These are phyloP conservation scores for Coniochaeta ligniaria DNA, from an alignment of 2,329 filamentous ascomycete species.

Conservation along the genomic window DNA sequence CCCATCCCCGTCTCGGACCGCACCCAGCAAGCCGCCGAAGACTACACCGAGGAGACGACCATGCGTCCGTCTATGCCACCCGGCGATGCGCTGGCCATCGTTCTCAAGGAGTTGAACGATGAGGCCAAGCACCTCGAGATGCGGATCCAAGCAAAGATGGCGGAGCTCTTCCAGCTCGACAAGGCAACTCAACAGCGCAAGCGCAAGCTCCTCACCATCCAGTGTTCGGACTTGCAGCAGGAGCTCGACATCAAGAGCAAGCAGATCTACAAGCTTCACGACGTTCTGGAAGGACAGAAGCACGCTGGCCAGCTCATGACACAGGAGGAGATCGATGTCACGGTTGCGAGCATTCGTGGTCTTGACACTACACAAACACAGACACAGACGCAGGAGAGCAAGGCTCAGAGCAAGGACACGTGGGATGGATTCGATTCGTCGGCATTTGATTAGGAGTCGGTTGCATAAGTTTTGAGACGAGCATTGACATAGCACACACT, in stretches of 20 bases:
- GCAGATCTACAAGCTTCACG: conserved; percentile 76
- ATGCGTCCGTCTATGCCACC: conserved; percentile 64
- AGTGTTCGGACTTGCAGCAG: conserved; percentile 54
- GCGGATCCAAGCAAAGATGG: conserved; percentile 50
- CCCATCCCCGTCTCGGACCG: conserved; percentile 61
- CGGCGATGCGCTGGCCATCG: conserved; percentile 66
- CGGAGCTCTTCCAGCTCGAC: conserved; percentile 56
- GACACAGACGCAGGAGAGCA: conserved; percentile 1
- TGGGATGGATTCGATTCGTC: background rate
- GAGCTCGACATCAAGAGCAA: conserved; percentile 67
- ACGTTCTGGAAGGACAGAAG: conserved; percentile 77
- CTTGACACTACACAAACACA: too few relatives aligned
- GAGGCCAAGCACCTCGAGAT: conserved; percentile 72
- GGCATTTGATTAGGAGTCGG: background rate
- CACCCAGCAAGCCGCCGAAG: conserved; percentile 34
- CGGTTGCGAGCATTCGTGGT: conserved; percentile 45
- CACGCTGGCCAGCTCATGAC: conserved; percentile 55
- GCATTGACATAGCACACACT: background rate
- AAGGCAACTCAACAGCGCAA: conserved; percentile 58
- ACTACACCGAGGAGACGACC: conserved; percentile 47
- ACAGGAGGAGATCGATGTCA: conserved; percentile 57
- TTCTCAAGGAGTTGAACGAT: conserved; percentile 75
- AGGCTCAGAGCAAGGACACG: background rate
- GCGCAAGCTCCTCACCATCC: conserved; percentile 51
- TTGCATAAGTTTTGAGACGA: background rate